A percentile compares a stretch with the other conserved stretches of the same genome.
phyloP scores from a whole-genome alignment of 495 filamentous ascomycete genomes.

The Pyronema domesticum region DNA sequence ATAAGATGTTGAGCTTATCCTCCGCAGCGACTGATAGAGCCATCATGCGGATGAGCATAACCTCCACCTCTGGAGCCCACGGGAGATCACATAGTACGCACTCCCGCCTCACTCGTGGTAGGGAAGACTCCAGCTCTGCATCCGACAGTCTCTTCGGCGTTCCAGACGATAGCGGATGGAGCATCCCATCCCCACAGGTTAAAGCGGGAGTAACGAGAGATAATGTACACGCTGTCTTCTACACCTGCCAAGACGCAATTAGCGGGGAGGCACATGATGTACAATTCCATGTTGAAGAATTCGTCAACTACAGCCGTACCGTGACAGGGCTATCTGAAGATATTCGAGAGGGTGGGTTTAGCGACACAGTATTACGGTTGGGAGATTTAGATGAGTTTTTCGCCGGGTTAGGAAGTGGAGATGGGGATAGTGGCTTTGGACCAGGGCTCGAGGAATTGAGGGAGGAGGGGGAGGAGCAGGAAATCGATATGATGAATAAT shows the following conservation, averaged over 20 bases:
- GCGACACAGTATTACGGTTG: slow-evolving; percentile 74
- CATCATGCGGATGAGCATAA: slow-evolving; percentile 59
- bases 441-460: slow-evolving; percentile 63
- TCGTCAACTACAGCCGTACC: slow-evolving; percentile 54
- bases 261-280: slow-evolving; percentile 64
- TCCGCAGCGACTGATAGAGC: slow-evolving; percentile 84
- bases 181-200: slow-evolving; percentile 78
- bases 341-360: slow-evolving; percentile 41
- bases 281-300: slow-evolving; percentile 82
- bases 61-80: too few species aligned
- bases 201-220: slow-evolving; percentile 67
- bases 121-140: slow-evolving; percentile 49
- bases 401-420: slow-evolving; percentile 33
- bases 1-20: slow-evolving; percentile 86
- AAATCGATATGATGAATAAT: too few species aligned
- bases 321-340: slow-evolving; percentile 89
- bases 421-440: slow-evolving; percentile 51
- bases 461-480: too few species aligned
- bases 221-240: slow-evolving; percentile 94
- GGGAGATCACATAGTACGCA: slow-evolving; percentile 43
- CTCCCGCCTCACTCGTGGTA: slow-evolving; percentile 69
- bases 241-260: slow-evolving; percentile 54
- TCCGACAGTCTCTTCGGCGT: slow-evolving; percentile 92
- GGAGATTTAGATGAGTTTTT: slow-evolving; percentile 94
- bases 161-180: slow-evolving; percentile 89